Evolutionary conservation across 2,329 filamentous ascomycete species (phyloP), one percentile per base, ranked within the genome.

Genomic region (Xylariaceae sp.): DNA sequence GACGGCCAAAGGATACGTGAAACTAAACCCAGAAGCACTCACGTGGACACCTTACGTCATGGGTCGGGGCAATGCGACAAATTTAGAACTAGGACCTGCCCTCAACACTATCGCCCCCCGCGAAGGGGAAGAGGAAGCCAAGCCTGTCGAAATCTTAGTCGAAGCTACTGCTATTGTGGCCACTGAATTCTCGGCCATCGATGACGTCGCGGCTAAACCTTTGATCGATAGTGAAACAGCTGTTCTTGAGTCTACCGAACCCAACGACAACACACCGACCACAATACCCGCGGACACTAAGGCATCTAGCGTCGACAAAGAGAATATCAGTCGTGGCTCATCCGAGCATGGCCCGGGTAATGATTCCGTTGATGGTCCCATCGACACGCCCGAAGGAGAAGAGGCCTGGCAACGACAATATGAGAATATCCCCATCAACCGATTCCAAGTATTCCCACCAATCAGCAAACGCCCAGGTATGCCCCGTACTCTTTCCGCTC

Each of bases 1-100:
- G 80, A 88, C 95, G 61, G 77, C 79, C 39, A 96, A 96, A 62
- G 83, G 85, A 8, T 94, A 95, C 55, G 87, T 95, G 19, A 86
- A 83, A 57, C 79, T 98, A 27, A 86, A 93, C 54, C 81, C 86
- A 0, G 82, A 85, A 36, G 83, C 83, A 16, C 75, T 98, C 21
- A 85, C 91, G 10, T 98, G 93, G 93, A 96, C 91, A 12, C 93
- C 93, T 0, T 98, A 95, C 64, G 83, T 97, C 34, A 97, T 96
- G 90, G 92, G 93, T 21, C 82, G 89, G 51, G 85, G 80, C 64
- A 91, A 86, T 55, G 81, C 86, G 27, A 85, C 85, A 4, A 87
- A 88, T 58, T 92, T 93, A 57, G 89, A 95, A 61, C 79, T 90
- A 40, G 87, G 84, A 5, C 88, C 88, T 5, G 78, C 85, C 6